Evolutionary conservation across 163 green algal genomes (phyloP), one percentile per base, ranked within the genome.

Genomic region (Chlamydomonas reinhardtii): DNA sequence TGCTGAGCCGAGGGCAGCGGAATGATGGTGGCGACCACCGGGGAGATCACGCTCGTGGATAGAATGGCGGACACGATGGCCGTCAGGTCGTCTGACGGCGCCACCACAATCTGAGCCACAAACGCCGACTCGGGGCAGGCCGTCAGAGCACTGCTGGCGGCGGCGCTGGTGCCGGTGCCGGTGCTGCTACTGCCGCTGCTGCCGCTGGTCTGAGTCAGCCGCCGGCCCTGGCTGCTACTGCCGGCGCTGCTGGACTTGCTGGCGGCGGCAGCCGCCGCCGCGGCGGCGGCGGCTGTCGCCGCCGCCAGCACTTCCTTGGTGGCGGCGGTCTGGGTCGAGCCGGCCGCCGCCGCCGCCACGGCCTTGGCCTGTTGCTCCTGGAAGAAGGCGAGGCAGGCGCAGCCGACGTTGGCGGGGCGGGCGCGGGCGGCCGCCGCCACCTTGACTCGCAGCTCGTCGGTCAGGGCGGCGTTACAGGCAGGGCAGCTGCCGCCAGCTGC

Each of bases 1-100:
- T 76, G 64, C 68, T 85, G 79, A 31, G 79, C 31, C 54, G 62
- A 52, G 16, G 79, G 79, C 27, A 77, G 15, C 66, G 79, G 68
- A 17, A 85, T 64, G 16, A 62, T 3, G 27, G 68, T 43, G 25
- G 12, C 12, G 4, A n/a, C 27, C 54, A 39, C 24, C 25, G 68
- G 68, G 43, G 77, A 25, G 65, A 66, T 29, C 31, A 84, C 77
- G n/a, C 15, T 61, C 66, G 59, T 84, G 11, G 61, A 32, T 20
- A 84, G 77, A 0, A 84, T 19, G n/a, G 77, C 65, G 16, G 77
- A 84, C 31, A 85, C 52, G 19, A 85, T 32, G 12, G 68, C 48
- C 2, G 52, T 27, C 0, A 85, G 52, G 25, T 85, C 68, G 34
- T 85, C 79, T 32, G 2, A 43, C 16, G 79, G 79, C 9, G 72